Base-by-base conservation (phyloP, 108 stramenopile species). In the Pseudonitzschia multistriata region DNA sequence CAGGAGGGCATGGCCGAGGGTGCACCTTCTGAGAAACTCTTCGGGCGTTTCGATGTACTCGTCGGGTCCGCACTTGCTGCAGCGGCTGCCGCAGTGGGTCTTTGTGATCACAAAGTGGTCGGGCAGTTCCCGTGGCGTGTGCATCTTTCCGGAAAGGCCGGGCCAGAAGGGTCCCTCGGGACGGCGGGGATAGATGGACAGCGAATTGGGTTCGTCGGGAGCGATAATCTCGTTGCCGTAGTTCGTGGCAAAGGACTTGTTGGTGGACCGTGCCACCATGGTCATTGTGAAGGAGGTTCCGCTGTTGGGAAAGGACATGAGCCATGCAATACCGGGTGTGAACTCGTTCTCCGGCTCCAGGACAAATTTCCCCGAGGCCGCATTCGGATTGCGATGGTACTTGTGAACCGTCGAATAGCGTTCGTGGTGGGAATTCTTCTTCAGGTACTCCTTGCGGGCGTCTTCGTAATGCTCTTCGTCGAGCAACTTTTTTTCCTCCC, bases 71-170 rank as follows among this genome's bases (percentile, higher is more conserved):
- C 88, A 90, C 40, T 77, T 49, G 13, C 77, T 49, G 62, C 88
- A 90, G 7, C 83, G 79, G 4, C 76, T 73, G 10, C 93, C 89
- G 62, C 90, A 91, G 71, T 94, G 93, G 7, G 90, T 94, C 62
- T 94, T 94, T 25, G 86, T 88, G 3, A 92, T 69, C 17, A 92
- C 87, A 24, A 73, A 88, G 8, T 78, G 64, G 31, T 76, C 65
- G 17, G 81, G 81, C 42, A 85, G 62, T 2, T 37, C 50, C 0
- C 76, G 69, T 6, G 74, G 75, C 10, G 76, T 77, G 15, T 48
- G 25, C 11, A 74, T 62, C 53, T 67, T 73, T 57, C 74, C 78
- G 0, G 71, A 66, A 50, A 62, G 62, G 8, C 76, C 83, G 5
- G 70, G 65, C 85, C 82, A 83, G 39, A 54, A 83, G 24, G 84